A percentile compares a stretch with the other conserved stretches of the same genome.
Evolutionary conservation across 1,284 basidiomycete genomes (phyloP).

Genomic region (Ustilago shanxiensis): DNA sequence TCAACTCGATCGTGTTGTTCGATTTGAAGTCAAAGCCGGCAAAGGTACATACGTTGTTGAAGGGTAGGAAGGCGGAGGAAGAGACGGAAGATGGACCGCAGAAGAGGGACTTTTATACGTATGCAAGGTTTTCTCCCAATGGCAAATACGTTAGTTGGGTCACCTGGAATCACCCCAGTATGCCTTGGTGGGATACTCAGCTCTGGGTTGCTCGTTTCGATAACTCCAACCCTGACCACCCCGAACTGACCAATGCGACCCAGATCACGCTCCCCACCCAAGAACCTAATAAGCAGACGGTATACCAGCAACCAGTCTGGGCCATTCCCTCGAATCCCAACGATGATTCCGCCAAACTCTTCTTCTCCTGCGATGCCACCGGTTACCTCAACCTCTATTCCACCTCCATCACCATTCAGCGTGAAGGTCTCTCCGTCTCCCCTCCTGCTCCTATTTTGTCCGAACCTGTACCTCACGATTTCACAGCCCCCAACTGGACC

Average conservation of each 20-base stretch:
- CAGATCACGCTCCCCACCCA: slow-evolving; percentile 23
- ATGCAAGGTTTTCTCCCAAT: slow-evolving; percentile 78
- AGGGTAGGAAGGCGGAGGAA: slow-evolving; percentile 70
- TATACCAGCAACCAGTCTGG: slow-evolving; percentile 74
- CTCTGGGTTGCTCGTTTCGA: slow-evolving; percentile 74
- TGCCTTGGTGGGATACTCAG: slow-evolving; percentile 83
- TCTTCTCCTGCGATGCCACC: slow-evolving; percentile 79
- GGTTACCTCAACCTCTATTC: slow-evolving; percentile 80
- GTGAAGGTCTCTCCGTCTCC: slow-evolving; percentile 10
- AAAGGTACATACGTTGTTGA: slow-evolving; percentile 33
- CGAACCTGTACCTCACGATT: slow-evolving; percentile 75
- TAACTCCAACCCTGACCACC: slow-evolving; percentile 12
- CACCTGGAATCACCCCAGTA: slow-evolving; percentile 80
- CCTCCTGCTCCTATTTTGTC: slow-evolving; percentile 71
- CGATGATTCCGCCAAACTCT: slow-evolving; percentile 73
- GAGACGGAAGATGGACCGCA: slow-evolving; percentile 24
- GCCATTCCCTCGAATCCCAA: slow-evolving; percentile 64
- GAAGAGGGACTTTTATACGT: slow-evolving; percentile 78
- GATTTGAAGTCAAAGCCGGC: slow-evolving; percentile 67
- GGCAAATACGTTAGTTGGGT: slow-evolving; percentile 79
- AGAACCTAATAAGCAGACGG: slow-evolving; percentile 41
- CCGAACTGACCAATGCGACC: slow-evolving; percentile 18
- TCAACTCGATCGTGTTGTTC: slow-evolving; percentile 76
- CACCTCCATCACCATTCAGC: slow-evolving; percentile 63
- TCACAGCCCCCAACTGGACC: slow-evolving; percentile 76